Evolutionary conservation across 2,329 filamentous ascomycete genomes (phyloP), one percentile per base, ranked within the genome.

Genomic region (Pseudocercospora eumusae): DNA sequence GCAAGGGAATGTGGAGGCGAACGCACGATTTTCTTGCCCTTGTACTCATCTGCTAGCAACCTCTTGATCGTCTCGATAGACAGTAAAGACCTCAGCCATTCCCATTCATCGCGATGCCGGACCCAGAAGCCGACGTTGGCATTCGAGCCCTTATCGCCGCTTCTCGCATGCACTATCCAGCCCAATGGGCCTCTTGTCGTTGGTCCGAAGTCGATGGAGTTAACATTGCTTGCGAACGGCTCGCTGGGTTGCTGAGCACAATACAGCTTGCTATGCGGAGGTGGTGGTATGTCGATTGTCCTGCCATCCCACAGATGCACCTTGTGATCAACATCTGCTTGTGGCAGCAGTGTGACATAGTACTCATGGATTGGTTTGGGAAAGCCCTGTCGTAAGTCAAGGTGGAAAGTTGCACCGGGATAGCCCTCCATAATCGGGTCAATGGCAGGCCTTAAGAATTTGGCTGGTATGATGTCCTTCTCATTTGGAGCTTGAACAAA

Each of bases 341-440:
- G 74, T 4, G 72, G 73, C 1, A 74, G 64, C 1, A 75, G 62
- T 0, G 76, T 78, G 7, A 79, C 77, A 62, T 75, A 79, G 68
- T 79, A 79, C 63, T 79, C 77, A 18, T 76, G 76, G 3, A 77
- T 71, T 4, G 75, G 75, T 28, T 77, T 77, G 0, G 72, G 75
- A 59, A 77, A 73, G 8, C 74, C 76, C 3, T 83, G 81, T 66
- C 73, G 60, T 36, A 65, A 61, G 57, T 75, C 73, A 0, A 75
- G 57, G 36, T 74, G 69, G 31, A 69, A 66, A 3, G 72, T 73
- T 1, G 70, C 70, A 25, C 73, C 73, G 0, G 73, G 73, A 31
- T 75, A 75, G 23, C 68, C 66, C 60, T 73, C 58, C 73, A 75
- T 75, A 27, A 73, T 86, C 80, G 31, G 69, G 77, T 66, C 83